Evolutionary conservation across 179 eudicot species (phyloP), one percentile per base, ranked within the genome.

Genomic region (Amaranthus tricolor): DNA sequence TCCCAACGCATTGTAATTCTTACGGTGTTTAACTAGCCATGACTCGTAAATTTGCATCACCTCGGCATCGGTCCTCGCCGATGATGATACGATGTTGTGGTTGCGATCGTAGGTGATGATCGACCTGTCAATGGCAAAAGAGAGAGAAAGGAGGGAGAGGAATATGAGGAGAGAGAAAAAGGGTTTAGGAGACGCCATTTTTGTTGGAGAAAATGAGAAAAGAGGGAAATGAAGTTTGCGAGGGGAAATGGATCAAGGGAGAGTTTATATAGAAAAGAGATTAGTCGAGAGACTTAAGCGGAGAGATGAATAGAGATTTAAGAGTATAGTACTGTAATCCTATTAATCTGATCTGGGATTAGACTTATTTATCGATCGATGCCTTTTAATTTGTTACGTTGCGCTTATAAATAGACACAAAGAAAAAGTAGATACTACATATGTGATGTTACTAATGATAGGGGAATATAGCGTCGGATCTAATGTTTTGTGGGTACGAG

Each of bases 41-140:
- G 87, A 78, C 54, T 89, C 91, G 81, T 86, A 91, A 16, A 87
- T 21, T 9, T 53, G 52, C 79, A 12, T 74, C 62, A 82, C 57
- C 48, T 89, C 91, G 15, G 70, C 73, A 5, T 87, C 81, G 12
- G 91, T 50, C 11, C 81, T 73, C 5, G 74, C 1, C 0, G 76
- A 45, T 2, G 80, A 15, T 0, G 71, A 54, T 19, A 5, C n/a
- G 44, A 49, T 40, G 67, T 24, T 49, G 79, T 91, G 96, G 17
- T 61, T 19, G 8, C 43, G 16, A 70, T 87, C 89, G 87, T 91
- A 91, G 71, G 12, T 49, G 81, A 89, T 82, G 70, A 89, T 91
- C 52, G 90, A 88, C 93, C 86, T 88, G 83, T 91, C 94, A 0
- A 79, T 62, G 66, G 96, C 89, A n/a, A 84, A 80, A 11, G 89